Evolutionary conservation across 768 basidiomycete species (phyloP).

Genomic region (Lactarius evosmus): DNA sequence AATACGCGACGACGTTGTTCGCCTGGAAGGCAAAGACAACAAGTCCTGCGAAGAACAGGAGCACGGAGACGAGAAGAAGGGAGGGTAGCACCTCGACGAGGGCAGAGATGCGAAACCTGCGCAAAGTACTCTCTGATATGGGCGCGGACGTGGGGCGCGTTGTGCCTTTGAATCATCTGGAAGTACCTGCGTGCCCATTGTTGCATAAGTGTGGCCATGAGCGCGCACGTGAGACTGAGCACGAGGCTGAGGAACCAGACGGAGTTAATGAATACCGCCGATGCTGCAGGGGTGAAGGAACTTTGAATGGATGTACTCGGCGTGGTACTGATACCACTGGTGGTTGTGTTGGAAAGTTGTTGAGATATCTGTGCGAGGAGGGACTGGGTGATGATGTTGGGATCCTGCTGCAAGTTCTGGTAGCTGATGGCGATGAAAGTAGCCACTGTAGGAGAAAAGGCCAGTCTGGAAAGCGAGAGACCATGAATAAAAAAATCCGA

Average conservation of each 20-base stretch:
- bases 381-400: too few relatives aligned
- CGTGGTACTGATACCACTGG: too few relatives aligned
- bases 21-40: slow-evolving; percentile 1
- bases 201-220: slow-evolving; percentile 5
- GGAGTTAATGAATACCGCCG: not conserved
- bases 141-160: not conserved
- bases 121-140: slow-evolving; percentile 31
- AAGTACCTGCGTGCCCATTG: slow-evolving; percentile 10
- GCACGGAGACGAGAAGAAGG: not conserved
- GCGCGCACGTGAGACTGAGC: not conserved
- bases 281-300: too few relatives aligned
- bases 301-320: too few relatives aligned
- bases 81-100: slow-evolving; percentile 40
- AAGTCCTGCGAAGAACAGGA: slow-evolving; percentile 7
- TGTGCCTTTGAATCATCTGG: not conserved
- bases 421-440: too few relatives aligned
- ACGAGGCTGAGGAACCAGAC: slow-evolving; percentile 7
- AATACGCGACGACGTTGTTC: not conserved
- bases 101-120: slow-evolving; percentile 39
- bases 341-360: too few relatives aligned
- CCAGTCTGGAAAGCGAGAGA: too few relatives aligned
- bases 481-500: too few relatives aligned
- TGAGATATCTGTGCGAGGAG: too few relatives aligned
- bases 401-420: too few relatives aligned
- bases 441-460: too few relatives aligned